Conservation (phyloP, 164 flowering plant genomes). For the Kalanchoe fedtschenkoi region DNA sequence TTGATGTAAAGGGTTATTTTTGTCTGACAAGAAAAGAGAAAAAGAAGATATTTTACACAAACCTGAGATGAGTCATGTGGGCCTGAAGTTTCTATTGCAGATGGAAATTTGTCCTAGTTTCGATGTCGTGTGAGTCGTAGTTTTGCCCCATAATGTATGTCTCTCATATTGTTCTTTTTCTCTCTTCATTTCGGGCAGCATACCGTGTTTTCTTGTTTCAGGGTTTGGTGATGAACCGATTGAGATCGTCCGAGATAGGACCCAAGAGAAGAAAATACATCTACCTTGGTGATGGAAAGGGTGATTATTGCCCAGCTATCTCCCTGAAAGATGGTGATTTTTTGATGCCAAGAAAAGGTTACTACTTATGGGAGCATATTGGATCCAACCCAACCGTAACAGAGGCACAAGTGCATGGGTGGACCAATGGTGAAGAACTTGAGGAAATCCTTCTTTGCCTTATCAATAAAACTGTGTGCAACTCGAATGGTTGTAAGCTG, state of each 20-base stretch:
- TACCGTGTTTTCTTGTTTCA: slow-evolving; percentile 10
- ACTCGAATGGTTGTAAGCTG: neutral
- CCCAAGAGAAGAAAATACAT: slow-evolving; percentile 25
- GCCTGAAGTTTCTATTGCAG: neutral
- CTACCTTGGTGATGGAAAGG: slow-evolving; percentile 75
- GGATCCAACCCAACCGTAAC: slow-evolving; percentile 22
- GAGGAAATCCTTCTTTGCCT: slow-evolving; percentile 30
- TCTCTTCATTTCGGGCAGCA: neutral
- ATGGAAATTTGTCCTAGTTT: neutral
- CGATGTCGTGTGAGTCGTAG: neutral
- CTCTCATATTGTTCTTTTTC: neutral
- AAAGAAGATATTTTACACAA: neutral
- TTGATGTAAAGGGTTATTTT: neutral
- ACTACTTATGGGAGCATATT: slow-evolving; percentile 49
- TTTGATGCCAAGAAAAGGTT: slow-evolving; percentile 79
- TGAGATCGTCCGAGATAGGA: slow-evolving; percentile 22
- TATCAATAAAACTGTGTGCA: slow-evolving; percentile 17
- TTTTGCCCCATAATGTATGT: neutral
- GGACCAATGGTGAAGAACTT: slow-evolving; percentile 65
- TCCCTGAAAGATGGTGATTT: slow-evolving; percentile 45
- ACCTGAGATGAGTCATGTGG: neutral
- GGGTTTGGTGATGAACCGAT: slow-evolving; percentile 54
- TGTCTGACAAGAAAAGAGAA: too few relatives aligned
- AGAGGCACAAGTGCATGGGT: slow-evolving; percentile 58
- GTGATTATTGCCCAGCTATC: slow-evolving; percentile 71